Evolutionary conservation across 371 early-diverging fungal genomes (phyloP), one percentile per base, ranked within the genome.

Genomic region (Entomophthora muscae): DNA sequence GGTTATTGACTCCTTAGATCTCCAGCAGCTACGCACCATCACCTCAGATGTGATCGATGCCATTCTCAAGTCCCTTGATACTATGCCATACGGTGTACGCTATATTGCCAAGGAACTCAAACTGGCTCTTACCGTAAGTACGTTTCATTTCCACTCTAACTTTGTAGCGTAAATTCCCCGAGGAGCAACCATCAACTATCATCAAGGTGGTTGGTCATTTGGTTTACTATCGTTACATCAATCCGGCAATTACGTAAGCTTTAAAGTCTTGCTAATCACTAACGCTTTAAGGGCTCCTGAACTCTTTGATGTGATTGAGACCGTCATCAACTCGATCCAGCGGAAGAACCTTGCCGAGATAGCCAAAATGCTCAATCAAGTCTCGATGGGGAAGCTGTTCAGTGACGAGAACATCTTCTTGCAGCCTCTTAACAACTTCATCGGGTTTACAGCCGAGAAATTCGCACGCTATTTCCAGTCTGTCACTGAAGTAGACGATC

Each of bases 141-240:
- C n/a, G 52, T 55, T n/a, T 13, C n/a, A n/a, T n/a, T 33, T 23
- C 17, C 12, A 53, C 17, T 51, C 27, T 63, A 63, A 13, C n/a
- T 24, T 22, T n/a, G n/a, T 62, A 76, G 69, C 67, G 65, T 54
- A 85, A 91, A 61, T 95, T 98, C 78, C 87, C 89, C 0, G 75
- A 84, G 0, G 85, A 88, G 66, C 77, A 82, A 3, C 84, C 89
- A 55, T 81, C 81, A 30, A 85, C 83, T 63, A 84, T 93, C 58
- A 78, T 83, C 62, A 84, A 85, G 67, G 82, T 92, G 22, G 85
- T 98, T 42, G 95, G 95, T 7, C 88, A 95, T 68, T 76, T 96
- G 67, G 86, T 98, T 42, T 98, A 94, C 74, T 95, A 95, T 73
- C 86, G 95, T 33, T 97, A 95, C 73, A 83, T 98, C 66, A 95